Percentiles rank a stretch among this genome's conserved stretches.
phyloP scores from a whole-genome alignment of 306 rosid species.

The Heteromeles arbutifolia region DNA sequence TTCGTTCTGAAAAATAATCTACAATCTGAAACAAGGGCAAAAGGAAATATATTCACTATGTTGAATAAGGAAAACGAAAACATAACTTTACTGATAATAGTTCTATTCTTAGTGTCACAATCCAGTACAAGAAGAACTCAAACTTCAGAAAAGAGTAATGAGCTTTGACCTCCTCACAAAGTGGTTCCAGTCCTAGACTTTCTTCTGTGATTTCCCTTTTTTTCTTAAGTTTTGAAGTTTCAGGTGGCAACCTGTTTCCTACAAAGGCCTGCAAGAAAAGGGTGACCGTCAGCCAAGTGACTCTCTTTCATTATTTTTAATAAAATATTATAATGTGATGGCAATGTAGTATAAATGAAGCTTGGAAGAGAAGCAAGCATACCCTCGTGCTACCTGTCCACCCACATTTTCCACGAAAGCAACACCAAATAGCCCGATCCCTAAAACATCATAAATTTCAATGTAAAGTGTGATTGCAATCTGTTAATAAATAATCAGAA shows the following conservation, averaged over 20 bases:
- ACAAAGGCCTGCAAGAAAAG: conserved; percentile 56
- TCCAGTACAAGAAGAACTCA: background rate
- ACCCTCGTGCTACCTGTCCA: conserved; percentile 80
- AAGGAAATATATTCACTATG: conserved; percentile 17
- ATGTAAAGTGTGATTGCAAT: conserved; percentile 10
- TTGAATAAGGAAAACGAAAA: conserved; percentile 1
- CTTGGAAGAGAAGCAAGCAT: conserved; percentile 18
- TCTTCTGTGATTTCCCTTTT: conserved; percentile 56
- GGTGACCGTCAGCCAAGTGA: conserved; percentile 11
- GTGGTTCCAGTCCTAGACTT: conserved; percentile 69
- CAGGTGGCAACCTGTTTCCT: conserved; percentile 25
- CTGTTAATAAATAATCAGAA: background rate
- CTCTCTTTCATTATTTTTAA: background rate
- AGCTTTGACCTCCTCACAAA: conserved; percentile 58
- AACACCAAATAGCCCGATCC: conserved; percentile 63
- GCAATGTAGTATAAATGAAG: background rate
- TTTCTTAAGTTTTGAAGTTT: conserved; percentile 20
- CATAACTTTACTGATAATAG: conserved; percentile 3
- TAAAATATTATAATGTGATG: background rate
- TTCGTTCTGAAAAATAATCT: conserved; percentile 62
- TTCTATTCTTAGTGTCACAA: background rate
- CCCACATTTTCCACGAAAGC: conserved; percentile 82
- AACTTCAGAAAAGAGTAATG: background rate
- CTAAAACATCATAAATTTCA: conserved; percentile 32
- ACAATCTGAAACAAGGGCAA: conserved; percentile 54